Base-by-base conservation (phyloP, 2,329 filamentous ascomycete genomes). In the Pseudocercospora cruenta region DNA sequence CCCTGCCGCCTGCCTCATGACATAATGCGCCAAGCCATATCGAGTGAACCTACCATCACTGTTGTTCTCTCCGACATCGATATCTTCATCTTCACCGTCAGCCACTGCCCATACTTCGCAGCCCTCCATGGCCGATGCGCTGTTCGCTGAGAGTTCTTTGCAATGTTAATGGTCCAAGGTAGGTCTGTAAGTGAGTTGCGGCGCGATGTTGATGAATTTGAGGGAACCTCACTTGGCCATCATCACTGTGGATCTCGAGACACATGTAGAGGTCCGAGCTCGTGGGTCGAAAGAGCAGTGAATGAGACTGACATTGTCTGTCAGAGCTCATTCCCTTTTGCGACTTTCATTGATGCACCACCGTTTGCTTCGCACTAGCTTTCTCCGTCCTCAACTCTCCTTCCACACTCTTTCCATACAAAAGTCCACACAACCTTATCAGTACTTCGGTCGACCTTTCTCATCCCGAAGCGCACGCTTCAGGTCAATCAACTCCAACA, bases 1-100 rank as follows among this genome's bases (percentile, higher is more conserved):
- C 31, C 63, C 49, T 45, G 59, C 62, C 62, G 57, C 62, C 24
- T 43, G 31, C 45, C 51, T 49, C 54, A 65, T 65, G 63, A 65
- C 63, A 60, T 43, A 43, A 43, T 57, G 51, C 58, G 63, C 63
- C 63, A 60, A 65, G 63, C 43, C 47, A 33, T 22, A 36, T 36
- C 28, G 47, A 49, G 58, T 53, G 57, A 61, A 60, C 58, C 43
- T 33, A 24, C 57, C 58, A 57, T 45, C 58, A n/a, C 49, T 26
- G 45, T 51, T 47, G 31, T 47, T 26, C n/a, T 26, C 24, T 33
- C 36, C 19, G 21, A 14, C 22, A 14, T 43, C 55, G 10, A 36
- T 36, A 33, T 64, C 45, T 12, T 16, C 21, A 14, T 33, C 33
- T 36, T 36, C 47, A 6, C n/a, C n/a, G n/a, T 26, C 54, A 31